Evolutionary conservation across 306 rosid species (phyloP).

Genomic region (Oxytropis ochrocephala): DNA sequence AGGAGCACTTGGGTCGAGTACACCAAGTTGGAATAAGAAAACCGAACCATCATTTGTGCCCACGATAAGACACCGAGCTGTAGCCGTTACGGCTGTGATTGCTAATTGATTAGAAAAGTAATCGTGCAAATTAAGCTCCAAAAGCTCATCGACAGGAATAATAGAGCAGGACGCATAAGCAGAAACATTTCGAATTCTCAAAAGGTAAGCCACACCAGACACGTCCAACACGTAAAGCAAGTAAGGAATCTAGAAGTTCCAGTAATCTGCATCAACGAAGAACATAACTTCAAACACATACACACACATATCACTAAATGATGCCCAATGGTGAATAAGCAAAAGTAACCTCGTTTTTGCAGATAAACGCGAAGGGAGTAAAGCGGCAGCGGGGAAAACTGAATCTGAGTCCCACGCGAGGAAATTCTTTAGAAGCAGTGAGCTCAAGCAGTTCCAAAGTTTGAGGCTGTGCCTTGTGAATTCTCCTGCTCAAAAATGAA

Average conservation of each 20-base stretch:
- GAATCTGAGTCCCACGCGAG: conserved; percentile 58
- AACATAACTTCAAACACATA: not conserved
- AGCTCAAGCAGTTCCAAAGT: conserved; percentile 66
- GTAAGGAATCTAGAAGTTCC: conserved; percentile 41
- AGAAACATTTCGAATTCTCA: conserved; percentile 51
- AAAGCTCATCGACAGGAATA: conserved; percentile 44
- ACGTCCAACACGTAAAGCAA: conserved; percentile 60
- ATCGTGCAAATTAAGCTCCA: conserved; percentile 40
- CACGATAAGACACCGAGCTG: conserved; percentile 55
- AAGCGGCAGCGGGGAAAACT: conserved; percentile 57
- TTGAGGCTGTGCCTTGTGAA: conserved; percentile 58
- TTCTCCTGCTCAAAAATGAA: conserved; percentile 46
- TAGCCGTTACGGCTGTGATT: conserved; percentile 51
- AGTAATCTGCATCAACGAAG: conserved; percentile 42
- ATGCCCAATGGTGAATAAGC: not conserved
- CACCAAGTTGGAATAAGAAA: conserved; percentile 67
- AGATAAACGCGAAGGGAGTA: conserved; percentile 57
- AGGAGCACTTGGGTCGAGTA: conserved; percentile 47
- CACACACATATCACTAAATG: not conserved
- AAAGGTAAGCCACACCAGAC: conserved; percentile 60
- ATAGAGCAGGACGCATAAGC: conserved; percentile 40
- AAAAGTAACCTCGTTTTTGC: conserved; percentile 61
- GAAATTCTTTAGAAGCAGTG: conserved; percentile 51
- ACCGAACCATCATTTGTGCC: conserved; percentile 76
- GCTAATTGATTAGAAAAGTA: conserved; percentile 29